phyloP scores from a whole-genome alignment of 2,329 filamentous ascomycete species.

The Aspergillus ibericus region DNA sequence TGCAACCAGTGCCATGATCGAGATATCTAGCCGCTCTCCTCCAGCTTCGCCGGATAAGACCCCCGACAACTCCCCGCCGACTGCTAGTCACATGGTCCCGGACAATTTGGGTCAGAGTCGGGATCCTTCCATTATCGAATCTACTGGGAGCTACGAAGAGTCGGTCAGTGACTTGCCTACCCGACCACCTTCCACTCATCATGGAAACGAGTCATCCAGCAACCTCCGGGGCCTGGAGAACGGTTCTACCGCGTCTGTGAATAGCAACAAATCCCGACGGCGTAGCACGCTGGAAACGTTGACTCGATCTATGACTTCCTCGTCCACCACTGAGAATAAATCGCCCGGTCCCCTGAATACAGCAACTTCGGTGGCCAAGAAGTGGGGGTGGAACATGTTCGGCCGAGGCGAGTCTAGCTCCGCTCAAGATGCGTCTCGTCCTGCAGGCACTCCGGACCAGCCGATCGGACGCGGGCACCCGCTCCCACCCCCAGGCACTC shows the following conservation, averaged over 20 bases:
- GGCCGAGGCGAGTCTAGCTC: slow-evolving; percentile 42
- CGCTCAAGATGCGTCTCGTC: slow-evolving; percentile 41
- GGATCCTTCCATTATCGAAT: slow-evolving; percentile 55
- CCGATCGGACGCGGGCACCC: slow-evolving; percentile 83
- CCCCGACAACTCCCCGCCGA: slow-evolving; percentile 46
- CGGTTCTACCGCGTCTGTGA: slow-evolving; percentile 27
- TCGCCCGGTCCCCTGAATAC: slow-evolving; percentile 46
- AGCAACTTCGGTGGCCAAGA: slow-evolving; percentile 59
- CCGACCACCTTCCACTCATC: slow-evolving; percentile 31
- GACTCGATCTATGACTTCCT: slow-evolving; percentile 26
- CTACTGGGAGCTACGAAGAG: slow-evolving; percentile 29
- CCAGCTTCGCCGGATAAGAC: slow-evolving; percentile 55
- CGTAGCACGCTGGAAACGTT: slow-evolving; percentile 34
- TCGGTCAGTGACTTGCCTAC: slow-evolving; percentile 22
- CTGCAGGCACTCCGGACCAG: slow-evolving; percentile 54
- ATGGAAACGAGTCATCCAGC: slow-evolving; percentile 24
- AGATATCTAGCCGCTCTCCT: slow-evolving; percentile 63
- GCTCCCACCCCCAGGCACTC: slow-evolving; percentile 75
- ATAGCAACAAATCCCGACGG: slow-evolving; percentile 29
- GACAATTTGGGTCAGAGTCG: slow-evolving; percentile 41
- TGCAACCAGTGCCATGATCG: slow-evolving; percentile 66
- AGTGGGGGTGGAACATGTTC: slow-evolving; percentile 58
- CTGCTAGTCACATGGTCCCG: slow-evolving; percentile 36
- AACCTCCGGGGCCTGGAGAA: slow-evolving; percentile 22
- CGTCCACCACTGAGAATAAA: slow-evolving; percentile 34